Evolutionary conservation across 306 rosid genomes (phyloP), one percentile per base, ranked within the genome.

Genomic region (Rosa chinensis): DNA sequence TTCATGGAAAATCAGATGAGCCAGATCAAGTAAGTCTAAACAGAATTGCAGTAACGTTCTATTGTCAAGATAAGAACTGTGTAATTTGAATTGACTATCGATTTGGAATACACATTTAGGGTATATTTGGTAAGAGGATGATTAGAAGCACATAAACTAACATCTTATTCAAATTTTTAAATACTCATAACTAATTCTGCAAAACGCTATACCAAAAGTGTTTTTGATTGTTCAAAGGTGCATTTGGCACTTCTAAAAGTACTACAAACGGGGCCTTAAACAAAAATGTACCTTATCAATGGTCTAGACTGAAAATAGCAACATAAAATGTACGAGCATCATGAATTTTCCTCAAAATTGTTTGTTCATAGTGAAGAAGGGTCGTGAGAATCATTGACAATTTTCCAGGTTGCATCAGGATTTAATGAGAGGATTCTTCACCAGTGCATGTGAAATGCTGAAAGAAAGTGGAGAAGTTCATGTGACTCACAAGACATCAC

Each of bases 401-500:
- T 40, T 48, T 67, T 52, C 0, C 79, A 86, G 84, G 80, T 56
- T 77, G 50, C 88, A 88, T 53, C 53, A 77, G 74, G 2, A 23
- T 8, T 8, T 88, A 72, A 84, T 85, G 50, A 53, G 74, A 11
- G 79, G 79, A 4, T 81, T 81, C 78, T 20, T 85, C 32, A 2
- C 45, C 7, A 79, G 28, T 73, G 82, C 78, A 23, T 68, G n/a
- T 12, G 3, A 45, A 7, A 75, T 82, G 83, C 73, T 88, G 40
- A 48, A 4, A 3, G 12, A 2, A 40, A 20, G 4, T 3, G 88
- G 84, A 17, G 73, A 82, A 78, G 85, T 88, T 77, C 88, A 86
- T 45, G 28, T 84, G 11, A 82, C 88, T 0, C 88, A 86, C 88
- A 88, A 88, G 82, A 80, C 84, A 1, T 0, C 68, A 0, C 0